A percentile compares a stretch with the other conserved stretches of the same genome.
phyloP scores from a whole-genome alignment of 306 rosid genomes.

The Citrullus mucosospermus region DNA sequence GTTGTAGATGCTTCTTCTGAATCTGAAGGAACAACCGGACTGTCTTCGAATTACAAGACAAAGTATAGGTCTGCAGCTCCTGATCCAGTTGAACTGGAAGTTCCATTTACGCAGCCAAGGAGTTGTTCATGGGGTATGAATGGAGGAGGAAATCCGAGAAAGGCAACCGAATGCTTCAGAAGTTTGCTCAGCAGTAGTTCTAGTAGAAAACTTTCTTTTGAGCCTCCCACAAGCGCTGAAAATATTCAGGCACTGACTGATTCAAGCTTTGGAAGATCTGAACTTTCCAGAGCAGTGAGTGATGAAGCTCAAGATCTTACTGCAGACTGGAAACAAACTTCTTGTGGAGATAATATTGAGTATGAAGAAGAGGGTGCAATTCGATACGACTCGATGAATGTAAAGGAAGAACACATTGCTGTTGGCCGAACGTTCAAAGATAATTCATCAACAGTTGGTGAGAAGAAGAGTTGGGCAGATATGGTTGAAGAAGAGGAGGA shows the following conservation, averaged over 20 bases:
- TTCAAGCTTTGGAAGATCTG: background rate
- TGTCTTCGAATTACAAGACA: background rate
- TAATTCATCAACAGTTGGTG: conserved; percentile 12
- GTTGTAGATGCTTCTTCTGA: background rate
- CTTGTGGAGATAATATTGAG: background rate
- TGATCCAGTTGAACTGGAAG: background rate
- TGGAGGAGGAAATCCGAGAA: background rate
- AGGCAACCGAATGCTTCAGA: background rate
- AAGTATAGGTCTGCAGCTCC: background rate
- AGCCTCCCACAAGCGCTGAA: background rate
- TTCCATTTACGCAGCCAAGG: conserved; percentile 8
- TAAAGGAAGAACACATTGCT: background rate
- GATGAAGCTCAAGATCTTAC: background rate
- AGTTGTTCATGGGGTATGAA: background rate
- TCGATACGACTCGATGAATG: background rate
- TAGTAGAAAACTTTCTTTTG: conserved; percentile 26
- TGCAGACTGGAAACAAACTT: background rate
- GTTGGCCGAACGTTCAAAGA: background rate
- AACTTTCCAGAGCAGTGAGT: background rate
- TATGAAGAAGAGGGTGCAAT: background rate
- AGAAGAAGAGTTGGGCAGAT: conserved; percentile 93
- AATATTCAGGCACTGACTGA: background rate
- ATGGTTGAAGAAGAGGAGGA: conserved; percentile 73
- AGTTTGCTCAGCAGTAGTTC: conserved; percentile 7
- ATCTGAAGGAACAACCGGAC: background rate